Conservation (phyloP, 306 rosid genomes). For the Phaseolus lunatus region DNA sequence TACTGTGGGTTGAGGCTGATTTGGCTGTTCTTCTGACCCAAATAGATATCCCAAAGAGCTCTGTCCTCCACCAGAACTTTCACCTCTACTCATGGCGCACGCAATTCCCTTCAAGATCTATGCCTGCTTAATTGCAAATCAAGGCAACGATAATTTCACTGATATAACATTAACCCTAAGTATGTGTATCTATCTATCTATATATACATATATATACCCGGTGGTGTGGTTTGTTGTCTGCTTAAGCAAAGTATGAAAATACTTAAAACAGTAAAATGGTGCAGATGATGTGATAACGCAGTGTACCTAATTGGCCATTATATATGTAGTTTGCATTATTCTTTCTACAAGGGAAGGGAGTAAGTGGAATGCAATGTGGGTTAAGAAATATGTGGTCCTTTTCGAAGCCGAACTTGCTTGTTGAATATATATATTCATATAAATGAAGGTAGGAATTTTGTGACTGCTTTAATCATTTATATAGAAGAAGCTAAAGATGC, state of each 20-base stretch:
- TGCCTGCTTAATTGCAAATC: neutral
- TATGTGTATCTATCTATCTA: neutral
- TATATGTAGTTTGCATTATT: neutral
- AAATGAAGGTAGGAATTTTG: neutral
- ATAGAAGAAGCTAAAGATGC: neutral
- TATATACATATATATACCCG: neutral
- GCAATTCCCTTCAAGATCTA: slow-evolving; percentile 23
- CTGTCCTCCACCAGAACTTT: slow-evolving; percentile 71
- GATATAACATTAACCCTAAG: neutral
- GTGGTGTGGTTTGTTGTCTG: neutral
- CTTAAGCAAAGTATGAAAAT: slow-evolving; percentile 33
- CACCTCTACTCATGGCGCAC: slow-evolving; percentile 73
- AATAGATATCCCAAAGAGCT: slow-evolving; percentile 81
- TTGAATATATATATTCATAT: neutral
- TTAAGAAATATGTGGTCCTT: slow-evolving; percentile 5
- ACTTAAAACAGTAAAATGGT: slow-evolving; percentile 19
- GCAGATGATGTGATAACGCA: slow-evolving; percentile 27
- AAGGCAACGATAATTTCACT: neutral
- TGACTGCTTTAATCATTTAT: slow-evolving; percentile 19
- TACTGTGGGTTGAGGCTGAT: slow-evolving; percentile 46
- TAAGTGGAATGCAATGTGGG: neutral
- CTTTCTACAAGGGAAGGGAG: neutral
- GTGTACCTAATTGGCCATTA: slow-evolving; percentile 42
- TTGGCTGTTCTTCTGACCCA: slow-evolving; percentile 64
- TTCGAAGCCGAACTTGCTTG: neutral